Conservation (phyloP, 306 rosid genomes). For the Dryas drummondii region DNA sequence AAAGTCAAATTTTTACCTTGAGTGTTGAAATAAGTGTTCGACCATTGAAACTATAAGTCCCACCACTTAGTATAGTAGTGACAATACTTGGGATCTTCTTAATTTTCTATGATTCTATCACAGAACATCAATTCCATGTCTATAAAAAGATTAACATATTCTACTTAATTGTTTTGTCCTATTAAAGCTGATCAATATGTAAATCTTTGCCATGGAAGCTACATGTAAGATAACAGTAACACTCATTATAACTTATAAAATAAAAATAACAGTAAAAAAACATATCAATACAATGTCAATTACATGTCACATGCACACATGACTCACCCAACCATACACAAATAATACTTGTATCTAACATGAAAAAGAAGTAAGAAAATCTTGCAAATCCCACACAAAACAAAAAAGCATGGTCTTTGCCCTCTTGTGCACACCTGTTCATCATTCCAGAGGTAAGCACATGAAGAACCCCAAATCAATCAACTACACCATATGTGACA, state of each 20-base stretch:
- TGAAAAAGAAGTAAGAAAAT: not conserved
- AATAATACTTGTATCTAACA: not conserved
- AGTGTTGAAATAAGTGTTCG: no score
- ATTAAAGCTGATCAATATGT: no score
- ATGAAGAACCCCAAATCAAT: constrained; percentile 7
- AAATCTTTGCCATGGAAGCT: no score
- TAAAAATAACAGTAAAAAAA: not conserved
- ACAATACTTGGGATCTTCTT: no score
- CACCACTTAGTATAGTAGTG: no score
- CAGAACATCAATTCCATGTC: no score
- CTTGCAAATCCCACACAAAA: constrained; percentile 18
- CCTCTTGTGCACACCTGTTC: constrained; percentile 7
- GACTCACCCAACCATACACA: constrained; percentile 12
- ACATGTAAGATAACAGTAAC: not conserved
- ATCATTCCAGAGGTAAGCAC: not conserved
- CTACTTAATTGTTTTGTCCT: no score
- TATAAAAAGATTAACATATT: no score
- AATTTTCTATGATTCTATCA: no score
- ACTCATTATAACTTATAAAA: not conserved
- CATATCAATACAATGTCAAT: constrained; percentile 9
- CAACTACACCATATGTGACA: not conserved
- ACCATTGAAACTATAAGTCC: no score
- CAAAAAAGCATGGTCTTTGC: constrained; percentile 9
- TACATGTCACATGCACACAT: constrained; percentile 4
- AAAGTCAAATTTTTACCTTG: no score